phyloP scores from a whole-genome alignment of 2,329 filamentous ascomycete genomes.

The Trematosphaeria pertusa region DNA sequence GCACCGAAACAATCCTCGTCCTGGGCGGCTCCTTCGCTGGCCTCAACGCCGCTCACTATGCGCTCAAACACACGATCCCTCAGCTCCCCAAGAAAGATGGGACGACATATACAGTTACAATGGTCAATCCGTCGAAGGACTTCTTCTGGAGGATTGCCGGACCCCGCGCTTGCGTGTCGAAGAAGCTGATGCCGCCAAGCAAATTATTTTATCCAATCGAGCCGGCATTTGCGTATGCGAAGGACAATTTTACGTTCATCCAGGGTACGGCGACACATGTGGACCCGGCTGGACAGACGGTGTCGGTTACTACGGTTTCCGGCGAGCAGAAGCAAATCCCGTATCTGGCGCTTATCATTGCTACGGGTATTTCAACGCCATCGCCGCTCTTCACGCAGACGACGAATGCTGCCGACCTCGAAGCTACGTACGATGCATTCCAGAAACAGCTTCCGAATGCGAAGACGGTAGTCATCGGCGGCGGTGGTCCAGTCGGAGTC shows the following conservation, averaged over 20 bases:
- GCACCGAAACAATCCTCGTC: conserved; percentile 45
- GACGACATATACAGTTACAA: conserved; percentile 58
- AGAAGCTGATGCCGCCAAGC: conserved; percentile 55
- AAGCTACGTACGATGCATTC: conserved; percentile 44
- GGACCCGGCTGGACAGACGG: conserved; percentile 53
- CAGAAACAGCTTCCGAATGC: conserved; percentile 48
- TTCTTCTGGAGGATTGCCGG: conserved; percentile 63
- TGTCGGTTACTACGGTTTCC: conserved; percentile 47
- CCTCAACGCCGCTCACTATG: conserved; percentile 45
- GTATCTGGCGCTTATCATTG: conserved; percentile 63
- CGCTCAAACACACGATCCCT: conserved; percentile 44
- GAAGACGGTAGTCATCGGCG: conserved; percentile 56
- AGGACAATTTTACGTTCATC: conserved; percentile 58
- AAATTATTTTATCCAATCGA: conserved; percentile 61
- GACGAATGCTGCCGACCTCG: conserved; percentile 37
- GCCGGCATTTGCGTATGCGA: conserved; percentile 59
- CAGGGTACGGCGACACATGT: conserved; percentile 59
- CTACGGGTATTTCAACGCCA: conserved; percentile 60
- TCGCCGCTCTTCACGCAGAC: conserved; percentile 54
- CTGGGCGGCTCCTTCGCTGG: conserved; percentile 47
- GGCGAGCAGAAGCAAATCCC: conserved; percentile 46
- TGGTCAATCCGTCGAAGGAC: conserved; percentile 62
- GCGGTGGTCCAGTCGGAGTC: conserved; percentile 58
- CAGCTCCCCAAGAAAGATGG: conserved; percentile 42
- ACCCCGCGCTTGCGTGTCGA: conserved; percentile 61